Base-by-base conservation (phyloP, 768 basidiomycete genomes). In the Hemileccinum rubropunctum region DNA sequence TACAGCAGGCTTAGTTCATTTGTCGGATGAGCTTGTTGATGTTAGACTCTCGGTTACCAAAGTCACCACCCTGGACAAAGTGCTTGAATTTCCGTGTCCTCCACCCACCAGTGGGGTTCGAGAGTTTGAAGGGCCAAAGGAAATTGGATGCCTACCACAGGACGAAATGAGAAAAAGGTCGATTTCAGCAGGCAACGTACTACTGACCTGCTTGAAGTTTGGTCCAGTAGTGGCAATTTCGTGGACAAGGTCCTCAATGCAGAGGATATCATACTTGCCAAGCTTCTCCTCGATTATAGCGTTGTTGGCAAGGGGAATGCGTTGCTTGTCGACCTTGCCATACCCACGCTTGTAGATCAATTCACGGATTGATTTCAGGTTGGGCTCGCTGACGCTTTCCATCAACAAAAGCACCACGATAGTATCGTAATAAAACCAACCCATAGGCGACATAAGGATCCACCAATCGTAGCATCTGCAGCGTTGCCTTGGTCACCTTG, bases 41-140 rank as follows among this genome's bases (percentile, higher is more conserved):
- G 81, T 91, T 90, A 63, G 76, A 75, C 76, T 98, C 95, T 71
- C 97, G 86, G 80, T 98, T 85, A 73, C 97, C 97, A 70, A 93
- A 90, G 78, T 97, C 94, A 74, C 95, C 95, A 64, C 94, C 94
- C 80, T 94, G 82, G 53, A 97, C 83, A 69, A 79, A 97, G 77
- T 93, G 91, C 77, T 89, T 95, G 84, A 98, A 98, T 76, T 98
- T 98, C 70, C 93, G 83, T 69, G 82, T 85, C 76, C 92, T 87
- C 95, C 94, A 99, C 60, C 97, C 97, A 58, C 97, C 95, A 58
- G 82, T 98, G 48, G 97, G 95, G 84, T 98, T 98, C 65, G 94
- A 98, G 56, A 99, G 89, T 72, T 99, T 99, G 83, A 99, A 98
- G 21, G 97, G 97, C 95, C 95, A 98, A 47, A 98, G 86, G 84